Evolutionary conservation across 768 basidiomycete species (phyloP).

Genomic region (Pleurotus salmoneostramineus): DNA sequence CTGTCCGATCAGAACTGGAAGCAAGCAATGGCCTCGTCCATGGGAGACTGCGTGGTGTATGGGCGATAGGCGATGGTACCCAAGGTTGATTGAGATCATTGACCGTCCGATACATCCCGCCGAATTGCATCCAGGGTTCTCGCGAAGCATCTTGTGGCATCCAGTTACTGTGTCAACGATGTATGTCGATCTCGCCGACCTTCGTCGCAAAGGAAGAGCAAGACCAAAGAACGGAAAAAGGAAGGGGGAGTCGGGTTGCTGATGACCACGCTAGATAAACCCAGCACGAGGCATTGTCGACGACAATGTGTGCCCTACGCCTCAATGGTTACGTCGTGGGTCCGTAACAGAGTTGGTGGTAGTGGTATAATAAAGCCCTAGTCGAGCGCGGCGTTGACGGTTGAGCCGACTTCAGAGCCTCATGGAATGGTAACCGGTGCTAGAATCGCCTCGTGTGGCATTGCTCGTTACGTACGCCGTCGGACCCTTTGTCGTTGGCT

Average conservation of each 20-base stretch:
- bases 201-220: background rate
- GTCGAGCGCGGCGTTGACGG: too few relatives aligned
- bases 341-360: background rate
- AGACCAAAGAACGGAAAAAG: background rate
- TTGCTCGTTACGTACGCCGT: too few relatives aligned
- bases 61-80: conserved; percentile 13
- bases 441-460: too few relatives aligned
- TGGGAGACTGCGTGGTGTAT: conserved; percentile 3
- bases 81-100: conserved; percentile 15
- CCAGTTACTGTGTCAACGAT: too few relatives aligned
- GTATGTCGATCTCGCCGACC: too few relatives aligned
- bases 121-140: conserved; percentile 12
- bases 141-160: background rate
- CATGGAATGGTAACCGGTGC: too few relatives aligned
- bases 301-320: background rate
- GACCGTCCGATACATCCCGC: conserved; percentile 14
- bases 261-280: background rate
- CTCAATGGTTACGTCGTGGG: background rate
- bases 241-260: too few relatives aligned
- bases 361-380: too few relatives aligned
- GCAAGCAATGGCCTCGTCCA: background rate
- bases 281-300: background rate
- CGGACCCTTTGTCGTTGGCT: too few relatives aligned
- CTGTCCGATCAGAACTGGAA: background rate
- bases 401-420: too few relatives aligned